These are phyloP conservation scores for Jaapia argillacea DNA, from an alignment of 768 basidiomycete genomes.

Conservation along the genomic window DNA sequence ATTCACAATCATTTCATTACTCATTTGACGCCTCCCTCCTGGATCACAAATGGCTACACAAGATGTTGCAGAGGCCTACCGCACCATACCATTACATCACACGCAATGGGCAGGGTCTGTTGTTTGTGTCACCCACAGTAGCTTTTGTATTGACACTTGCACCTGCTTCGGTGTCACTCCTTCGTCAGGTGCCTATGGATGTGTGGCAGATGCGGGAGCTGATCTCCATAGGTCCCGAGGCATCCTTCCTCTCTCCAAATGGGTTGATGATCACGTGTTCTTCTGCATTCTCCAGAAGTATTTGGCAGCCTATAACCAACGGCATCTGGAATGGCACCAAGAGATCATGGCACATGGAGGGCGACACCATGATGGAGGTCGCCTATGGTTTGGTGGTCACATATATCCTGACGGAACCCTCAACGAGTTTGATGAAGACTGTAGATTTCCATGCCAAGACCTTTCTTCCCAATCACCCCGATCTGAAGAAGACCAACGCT, in stretches of 20 bases:
- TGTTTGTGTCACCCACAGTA: constrained; percentile 8
- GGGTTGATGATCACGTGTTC: constrained; percentile 17
- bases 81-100: constrained; percentile 18
- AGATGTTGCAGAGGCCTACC: constrained; percentile 31
- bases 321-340: constrained; percentile 4
- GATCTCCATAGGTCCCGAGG: constrained; percentile 10
- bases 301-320: constrained; percentile 18
- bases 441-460: constrained; percentile 9
- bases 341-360: constrained; percentile 6
- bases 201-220: constrained; percentile 5
- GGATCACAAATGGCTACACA: constrained; percentile 23
- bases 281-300: constrained; percentile 5
- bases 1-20: constrained; percentile 21
- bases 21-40: constrained; percentile 24
- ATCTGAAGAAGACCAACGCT: constrained; percentile 9
- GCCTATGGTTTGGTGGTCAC: constrained; percentile 21
- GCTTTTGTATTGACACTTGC: constrained; percentile 6
- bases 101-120: constrained; percentile 27
- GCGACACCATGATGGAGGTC: no score
- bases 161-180: constrained; percentile 5
- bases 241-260: no score
- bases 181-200: constrained; percentile 3
- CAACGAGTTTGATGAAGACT: constrained; percentile 26
- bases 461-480: constrained; percentile 14
- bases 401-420: constrained; percentile 6